Conservation (phyloP, 192 early-diverging fungal species). For the Pecoramyces ruminantium region DNA sequence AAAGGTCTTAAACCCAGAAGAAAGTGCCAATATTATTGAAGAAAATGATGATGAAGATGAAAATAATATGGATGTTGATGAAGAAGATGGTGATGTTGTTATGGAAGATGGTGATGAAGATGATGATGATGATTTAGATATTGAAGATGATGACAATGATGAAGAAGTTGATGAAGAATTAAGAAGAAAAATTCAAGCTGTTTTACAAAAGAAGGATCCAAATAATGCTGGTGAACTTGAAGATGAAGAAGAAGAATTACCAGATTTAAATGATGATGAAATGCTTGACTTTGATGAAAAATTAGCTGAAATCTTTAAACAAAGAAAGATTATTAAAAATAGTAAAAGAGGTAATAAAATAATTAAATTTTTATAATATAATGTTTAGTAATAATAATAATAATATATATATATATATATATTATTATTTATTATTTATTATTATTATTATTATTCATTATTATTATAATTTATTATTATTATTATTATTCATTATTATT, state of each 20-base stretch:
- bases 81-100: slow-evolving; percentile 18
- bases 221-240: slow-evolving; percentile 42
- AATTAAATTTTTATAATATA: no score
- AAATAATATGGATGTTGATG: slow-evolving; percentile 28
- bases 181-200: slow-evolving; percentile 41
- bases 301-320: slow-evolving; percentile 77
- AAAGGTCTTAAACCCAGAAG: neutral
- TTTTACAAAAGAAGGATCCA: slow-evolving; percentile 14
- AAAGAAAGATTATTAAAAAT: slow-evolving; percentile 59
- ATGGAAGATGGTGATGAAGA: slow-evolving; percentile 23
- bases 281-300: slow-evolving; percentile 86
- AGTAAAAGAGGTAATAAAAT: no score
- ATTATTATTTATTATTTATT: no score
- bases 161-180: slow-evolving; percentile 62
- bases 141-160: slow-evolving; percentile 28
- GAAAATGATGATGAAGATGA: slow-evolving; percentile 13
- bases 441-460: no score
- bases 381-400: no score
- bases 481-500: no score
- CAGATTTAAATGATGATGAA: slow-evolving; percentile 55
- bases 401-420: no score
- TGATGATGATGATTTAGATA: slow-evolving; percentile 19
- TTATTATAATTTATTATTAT: no score
- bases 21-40: slow-evolving; percentile 7
- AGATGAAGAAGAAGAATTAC: slow-evolving; percentile 7